These are phyloP conservation scores for Hericium rajendrae DNA, from an alignment of 768 basidiomycete species.

Conservation along the genomic window DNA sequence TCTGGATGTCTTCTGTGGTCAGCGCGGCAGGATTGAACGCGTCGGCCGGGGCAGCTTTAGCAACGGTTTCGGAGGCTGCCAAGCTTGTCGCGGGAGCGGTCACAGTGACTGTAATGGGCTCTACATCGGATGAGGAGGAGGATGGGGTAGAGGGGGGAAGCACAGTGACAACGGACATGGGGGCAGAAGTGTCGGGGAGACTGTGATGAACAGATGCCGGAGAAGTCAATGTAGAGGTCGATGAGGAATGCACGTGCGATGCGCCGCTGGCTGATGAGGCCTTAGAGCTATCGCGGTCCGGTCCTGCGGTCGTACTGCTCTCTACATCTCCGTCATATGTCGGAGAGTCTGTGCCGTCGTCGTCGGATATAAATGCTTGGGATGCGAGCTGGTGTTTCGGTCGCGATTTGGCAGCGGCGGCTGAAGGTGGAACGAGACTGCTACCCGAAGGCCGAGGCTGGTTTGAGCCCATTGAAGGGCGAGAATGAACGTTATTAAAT, in stretches of 20 bases:
- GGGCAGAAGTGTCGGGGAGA: slow-evolving; percentile 3
- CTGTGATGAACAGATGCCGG: slow-evolving; percentile 2
- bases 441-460: slow-evolving; percentile 15
- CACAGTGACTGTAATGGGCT: slow-evolving; percentile 6
- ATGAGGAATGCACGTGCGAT: slow-evolving; percentile 17
- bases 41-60: slow-evolving; percentile 15
- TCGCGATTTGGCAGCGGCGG: slow-evolving; percentile 12
- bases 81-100: neutral
- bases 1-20: slow-evolving; percentile 68
- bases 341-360: slow-evolving; percentile 72
- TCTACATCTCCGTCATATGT: slow-evolving; percentile 90
- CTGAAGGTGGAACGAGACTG: slow-evolving; percentile 1
- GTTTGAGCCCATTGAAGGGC: slow-evolving; percentile 9
- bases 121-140: slow-evolving; percentile 13
- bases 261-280: slow-evolving; percentile 13
- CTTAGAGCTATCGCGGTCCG: slow-evolving; percentile 28
- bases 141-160: slow-evolving; percentile 5
- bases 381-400: slow-evolving; percentile 35
- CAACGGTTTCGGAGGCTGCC: slow-evolving; percentile 15
- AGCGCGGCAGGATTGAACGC: slow-evolving; percentile 58
- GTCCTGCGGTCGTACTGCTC: slow-evolving; percentile 55
- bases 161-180: neutral
- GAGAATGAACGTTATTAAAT: slow-evolving; percentile 30
- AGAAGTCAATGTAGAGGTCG: slow-evolving; percentile 14
- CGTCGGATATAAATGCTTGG: slow-evolving; percentile 41